Percentiles rank a stretch among this genome's conserved stretches.
Evolutionary conservation across 768 basidiomycete species (phyloP).

Genomic region (Lactarius indigo): DNA sequence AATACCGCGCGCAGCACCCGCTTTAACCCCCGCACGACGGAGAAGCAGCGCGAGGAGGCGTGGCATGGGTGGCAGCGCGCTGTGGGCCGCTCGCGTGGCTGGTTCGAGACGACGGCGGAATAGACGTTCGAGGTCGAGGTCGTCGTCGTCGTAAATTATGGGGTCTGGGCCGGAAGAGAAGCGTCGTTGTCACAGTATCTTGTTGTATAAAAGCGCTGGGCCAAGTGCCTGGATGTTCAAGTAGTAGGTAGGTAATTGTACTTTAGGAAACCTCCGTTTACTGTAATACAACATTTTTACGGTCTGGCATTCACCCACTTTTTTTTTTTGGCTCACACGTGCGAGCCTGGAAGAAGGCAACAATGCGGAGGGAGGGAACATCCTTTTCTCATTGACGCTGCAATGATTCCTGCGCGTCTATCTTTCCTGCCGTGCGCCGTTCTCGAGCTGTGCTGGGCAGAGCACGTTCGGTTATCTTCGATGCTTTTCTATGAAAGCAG

Average conservation of each 20-base stretch:
- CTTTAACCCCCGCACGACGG: slow-evolving; percentile 58
- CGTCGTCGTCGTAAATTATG: not conserved
- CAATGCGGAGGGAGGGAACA: too few relatives aligned
- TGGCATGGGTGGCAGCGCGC: slow-evolving; percentile 88
- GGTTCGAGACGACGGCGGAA: slow-evolving; percentile 58
- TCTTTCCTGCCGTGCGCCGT: too few relatives aligned
- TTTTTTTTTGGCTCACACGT: not conserved
- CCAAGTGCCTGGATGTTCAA: not conserved
- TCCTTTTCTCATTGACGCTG: too few relatives aligned
- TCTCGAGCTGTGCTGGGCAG: too few relatives aligned
- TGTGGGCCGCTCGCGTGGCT: slow-evolving; percentile 75
- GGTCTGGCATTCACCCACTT: not conserved
- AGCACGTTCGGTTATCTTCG: too few relatives aligned
- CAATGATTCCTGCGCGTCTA: too few relatives aligned
- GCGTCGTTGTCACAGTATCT: not conserved
- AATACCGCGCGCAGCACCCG: slow-evolving; percentile 77
- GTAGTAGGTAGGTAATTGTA: not conserved
- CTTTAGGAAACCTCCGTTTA: not conserved
- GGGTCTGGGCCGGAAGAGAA: not conserved
- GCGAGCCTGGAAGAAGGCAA: not conserved
- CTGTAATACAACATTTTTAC: not conserved
- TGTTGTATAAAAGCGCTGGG: not conserved
- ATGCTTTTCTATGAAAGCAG: too few relatives aligned
- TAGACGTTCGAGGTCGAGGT: not conserved
- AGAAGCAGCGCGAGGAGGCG: slow-evolving; percentile 54